Conservation (phyloP, 208 protist genomes). For the Endotrypanum monterogeii region DNA sequence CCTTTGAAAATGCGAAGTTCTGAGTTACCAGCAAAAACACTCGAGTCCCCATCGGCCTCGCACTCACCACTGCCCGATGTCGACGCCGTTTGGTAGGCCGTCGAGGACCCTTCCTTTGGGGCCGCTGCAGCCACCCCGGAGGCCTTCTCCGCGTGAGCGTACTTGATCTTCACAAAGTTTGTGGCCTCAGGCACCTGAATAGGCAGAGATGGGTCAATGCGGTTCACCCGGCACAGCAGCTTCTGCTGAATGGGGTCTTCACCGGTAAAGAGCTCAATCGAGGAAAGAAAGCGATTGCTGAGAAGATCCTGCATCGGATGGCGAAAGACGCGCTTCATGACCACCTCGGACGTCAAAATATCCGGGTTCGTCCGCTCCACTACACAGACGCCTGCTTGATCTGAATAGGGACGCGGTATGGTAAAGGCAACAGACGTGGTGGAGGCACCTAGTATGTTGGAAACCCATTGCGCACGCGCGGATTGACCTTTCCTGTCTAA, state of each 20-base stretch:
- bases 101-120: not conserved
- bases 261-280: slow-evolving; percentile 72
- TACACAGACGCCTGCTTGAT: slow-evolving; percentile 21
- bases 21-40: slow-evolving; percentile 47
- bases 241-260: slow-evolving; percentile 66
- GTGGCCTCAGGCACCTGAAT: slow-evolving; percentile 73
- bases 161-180: slow-evolving; percentile 86
- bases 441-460: slow-evolving; percentile 59
- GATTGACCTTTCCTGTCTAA: not conserved
- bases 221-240: slow-evolving; percentile 78
- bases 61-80: not conserved
- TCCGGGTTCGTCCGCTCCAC: slow-evolving; percentile 11
- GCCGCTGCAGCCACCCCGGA: not conserved
- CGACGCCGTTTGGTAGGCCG: not conserved
- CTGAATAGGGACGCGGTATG: slow-evolving; percentile 20
- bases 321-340: slow-evolving; percentile 65
- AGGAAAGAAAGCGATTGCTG: slow-evolving; percentile 72
- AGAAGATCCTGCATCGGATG: slow-evolving; percentile 77
- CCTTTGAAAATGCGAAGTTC: slow-evolving; percentile 65
- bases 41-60: not conserved
- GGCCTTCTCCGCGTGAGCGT: slow-evolving; percentile 32
- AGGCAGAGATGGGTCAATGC: slow-evolving; percentile 65
- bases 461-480: slow-evolving; percentile 48
- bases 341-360: slow-evolving; percentile 38
- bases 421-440: slow-evolving; percentile 23